Percentiles rank a stretch among this genome's conserved stretches.
These are phyloP conservation scores for Cercospora sp. DNA, from an alignment of 2,329 filamentous ascomycete genomes.

Conservation along the genomic window DNA sequence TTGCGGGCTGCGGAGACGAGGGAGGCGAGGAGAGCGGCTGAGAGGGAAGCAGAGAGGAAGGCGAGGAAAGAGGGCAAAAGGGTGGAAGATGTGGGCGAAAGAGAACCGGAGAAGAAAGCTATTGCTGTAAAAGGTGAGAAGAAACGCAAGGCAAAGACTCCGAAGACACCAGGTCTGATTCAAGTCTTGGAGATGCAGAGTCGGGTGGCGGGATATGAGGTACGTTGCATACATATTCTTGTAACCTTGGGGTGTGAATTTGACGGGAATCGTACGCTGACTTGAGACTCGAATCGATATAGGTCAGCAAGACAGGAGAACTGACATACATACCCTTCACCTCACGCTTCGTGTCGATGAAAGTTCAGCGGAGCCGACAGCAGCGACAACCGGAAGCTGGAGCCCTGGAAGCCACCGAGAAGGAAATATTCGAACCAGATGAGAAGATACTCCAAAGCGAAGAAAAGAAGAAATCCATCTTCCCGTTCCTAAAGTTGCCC, in stretches of 20 bases:
- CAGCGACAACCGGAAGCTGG: neutral
- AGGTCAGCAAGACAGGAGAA: slow-evolving; percentile 1
- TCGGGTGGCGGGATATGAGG: neutral
- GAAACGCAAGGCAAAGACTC: neutral
- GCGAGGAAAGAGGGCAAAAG: neutral
- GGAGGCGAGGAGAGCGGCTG: neutral
- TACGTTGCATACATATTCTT: neutral
- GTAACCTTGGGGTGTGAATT: too few relatives aligned
- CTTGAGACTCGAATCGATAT: neutral
- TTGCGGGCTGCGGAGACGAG: neutral
- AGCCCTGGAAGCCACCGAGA: too few relatives aligned
- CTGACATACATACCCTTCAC: neutral
- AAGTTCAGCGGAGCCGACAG: neutral
- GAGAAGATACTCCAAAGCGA: neutral
- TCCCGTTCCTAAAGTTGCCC: slow-evolving; percentile 14
- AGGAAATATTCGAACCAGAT: neutral
- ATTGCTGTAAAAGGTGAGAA: too few relatives aligned
- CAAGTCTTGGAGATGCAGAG: slow-evolving; percentile 6
- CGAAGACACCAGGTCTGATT: neutral
- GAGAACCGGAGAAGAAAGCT: neutral
- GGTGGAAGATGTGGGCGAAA: too few relatives aligned
- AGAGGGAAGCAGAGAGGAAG: neutral
- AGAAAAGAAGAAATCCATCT: neutral
- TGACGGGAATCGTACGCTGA: neutral
- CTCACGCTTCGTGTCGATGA: slow-evolving; percentile 1